A percentile compares a stretch with the other conserved stretches of the same genome.
These are phyloP conservation scores for Phytophthora pistaciae DNA, from an alignment of 352 stramenopile species.

Conservation along the genomic window DNA sequence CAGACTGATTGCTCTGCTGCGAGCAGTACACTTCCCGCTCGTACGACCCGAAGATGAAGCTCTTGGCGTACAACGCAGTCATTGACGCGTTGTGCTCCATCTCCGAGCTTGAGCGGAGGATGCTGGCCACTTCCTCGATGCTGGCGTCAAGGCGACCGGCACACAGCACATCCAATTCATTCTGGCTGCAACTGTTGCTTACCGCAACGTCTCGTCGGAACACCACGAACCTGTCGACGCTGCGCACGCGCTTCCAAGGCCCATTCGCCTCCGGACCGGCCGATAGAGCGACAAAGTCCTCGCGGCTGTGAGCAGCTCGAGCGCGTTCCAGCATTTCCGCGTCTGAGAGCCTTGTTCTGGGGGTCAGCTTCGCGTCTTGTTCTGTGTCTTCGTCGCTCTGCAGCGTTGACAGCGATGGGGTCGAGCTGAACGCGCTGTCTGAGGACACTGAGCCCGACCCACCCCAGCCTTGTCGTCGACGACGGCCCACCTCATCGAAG, in stretches of 20 bases:
- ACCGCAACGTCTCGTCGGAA: conserved; percentile 7
- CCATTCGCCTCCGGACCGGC: conserved; percentile 3
- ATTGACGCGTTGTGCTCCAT: conserved; percentile 40
- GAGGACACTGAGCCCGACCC: neutral
- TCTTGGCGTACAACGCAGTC: conserved; percentile 41
- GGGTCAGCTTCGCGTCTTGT: neutral
- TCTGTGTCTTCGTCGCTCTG: conserved; percentile 26
- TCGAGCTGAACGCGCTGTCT: neutral
- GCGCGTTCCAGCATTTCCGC: conserved; percentile 15
- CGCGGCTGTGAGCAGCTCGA: conserved; percentile 6
- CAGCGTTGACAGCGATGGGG: conserved; percentile 9
- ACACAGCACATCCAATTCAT: conserved; percentile 25
- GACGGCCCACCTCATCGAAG: conserved; percentile 10
- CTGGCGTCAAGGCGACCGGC: conserved; percentile 23
- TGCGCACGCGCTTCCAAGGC: conserved; percentile 17
- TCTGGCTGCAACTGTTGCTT: neutral
- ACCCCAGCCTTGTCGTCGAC: neutral
- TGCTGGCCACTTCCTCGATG: conserved; percentile 34
- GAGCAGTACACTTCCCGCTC: conserved; percentile 25
- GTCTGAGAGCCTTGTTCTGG: conserved; percentile 2
- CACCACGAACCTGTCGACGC: conserved; percentile 11
- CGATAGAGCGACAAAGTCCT: conserved; percentile 15
- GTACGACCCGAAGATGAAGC: conserved; percentile 41
- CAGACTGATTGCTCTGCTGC: neutral
- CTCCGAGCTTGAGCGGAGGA: conserved; percentile 22